A percentile compares a stretch with the other conserved stretches of the same genome.
phyloP scores from a whole-genome alignment of 345 rosid species.

The Draba incana region DNA sequence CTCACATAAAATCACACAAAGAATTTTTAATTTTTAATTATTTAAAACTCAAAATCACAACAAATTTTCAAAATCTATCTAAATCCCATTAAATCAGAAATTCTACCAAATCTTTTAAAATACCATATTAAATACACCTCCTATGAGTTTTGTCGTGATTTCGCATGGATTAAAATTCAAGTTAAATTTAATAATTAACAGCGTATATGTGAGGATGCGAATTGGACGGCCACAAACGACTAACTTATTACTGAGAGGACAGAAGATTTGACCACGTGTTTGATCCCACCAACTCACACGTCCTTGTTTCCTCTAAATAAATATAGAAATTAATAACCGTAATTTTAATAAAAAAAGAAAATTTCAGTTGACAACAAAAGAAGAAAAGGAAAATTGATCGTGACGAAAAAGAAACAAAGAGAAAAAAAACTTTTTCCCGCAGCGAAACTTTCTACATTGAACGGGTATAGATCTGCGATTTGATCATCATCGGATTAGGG shows the following conservation, averaged over 20 bases:
- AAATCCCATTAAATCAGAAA: too few species aligned
- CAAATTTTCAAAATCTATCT: too few species aligned
- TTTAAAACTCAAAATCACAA: too few species aligned
- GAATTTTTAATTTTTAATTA: too few species aligned
- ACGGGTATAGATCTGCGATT: conserved; percentile 39
- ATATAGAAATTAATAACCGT: neutral
- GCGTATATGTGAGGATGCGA: conserved; percentile 1
- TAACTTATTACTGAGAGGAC: neutral
- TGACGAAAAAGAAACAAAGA: neutral
- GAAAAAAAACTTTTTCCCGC: conserved; percentile 16
- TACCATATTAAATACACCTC: too few species aligned
- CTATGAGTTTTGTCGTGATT: too few species aligned
- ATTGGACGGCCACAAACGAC: conserved; percentile 11
- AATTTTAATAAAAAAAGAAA: neutral
- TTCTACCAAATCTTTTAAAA: too few species aligned
- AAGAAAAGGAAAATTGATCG: conserved; percentile 1
- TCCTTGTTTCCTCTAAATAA: neutral
- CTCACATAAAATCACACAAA: too few species aligned
- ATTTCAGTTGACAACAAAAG: too few species aligned
- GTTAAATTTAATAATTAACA: too few species aligned
- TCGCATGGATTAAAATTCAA: too few species aligned
- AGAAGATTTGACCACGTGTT: conserved; percentile 26
- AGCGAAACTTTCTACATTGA: conserved; percentile 26
- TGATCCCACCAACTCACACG: neutral
- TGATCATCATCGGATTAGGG: conserved; percentile 34